Conservation (phyloP, 495 filamentous ascomycete species). For the Aspergillus wentii region DNA sequence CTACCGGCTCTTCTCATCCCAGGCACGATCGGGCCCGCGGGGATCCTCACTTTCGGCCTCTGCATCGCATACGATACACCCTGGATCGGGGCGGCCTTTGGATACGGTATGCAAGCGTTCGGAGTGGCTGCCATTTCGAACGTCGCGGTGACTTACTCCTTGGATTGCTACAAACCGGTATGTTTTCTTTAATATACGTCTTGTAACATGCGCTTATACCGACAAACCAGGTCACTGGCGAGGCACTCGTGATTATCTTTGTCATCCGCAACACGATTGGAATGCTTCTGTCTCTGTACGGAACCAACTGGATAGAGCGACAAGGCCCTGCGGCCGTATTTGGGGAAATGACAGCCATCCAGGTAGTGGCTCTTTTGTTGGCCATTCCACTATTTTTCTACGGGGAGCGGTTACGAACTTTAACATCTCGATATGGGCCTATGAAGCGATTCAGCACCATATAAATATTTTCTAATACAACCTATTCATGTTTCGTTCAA, state of each 20-base stretch:
- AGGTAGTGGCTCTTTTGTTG: constrained; percentile 18
- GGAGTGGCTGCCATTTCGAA: constrained; percentile 29
- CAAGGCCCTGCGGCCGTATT: constrained; percentile 22
- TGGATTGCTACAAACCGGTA: constrained; percentile 28
- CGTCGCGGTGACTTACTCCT: constrained; percentile 27
- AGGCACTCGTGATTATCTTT: constrained; percentile 28
- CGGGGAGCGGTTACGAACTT: constrained; percentile 13
- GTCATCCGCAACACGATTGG: constrained; percentile 29
- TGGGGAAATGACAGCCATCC: constrained; percentile 29
- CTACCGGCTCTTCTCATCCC: constrained; percentile 25
- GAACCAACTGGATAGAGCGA: constrained; percentile 22
- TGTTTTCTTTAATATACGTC: not conserved
- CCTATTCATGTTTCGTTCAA: too few species aligned
- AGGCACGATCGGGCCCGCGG: constrained; percentile 20
- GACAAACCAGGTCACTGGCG: constrained; percentile 17
- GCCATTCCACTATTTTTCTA: constrained; percentile 23
- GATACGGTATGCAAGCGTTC: constrained; percentile 31
- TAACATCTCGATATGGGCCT: constrained; percentile 23
- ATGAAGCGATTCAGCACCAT: constrained; percentile 29
- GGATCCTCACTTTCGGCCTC: constrained; percentile 25
- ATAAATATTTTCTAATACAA: too few species aligned
- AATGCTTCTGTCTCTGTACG: constrained; percentile 26
- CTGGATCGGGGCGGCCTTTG: constrained; percentile 28
- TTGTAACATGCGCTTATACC: not conserved
- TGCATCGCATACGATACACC: constrained; percentile 21